Evolutionary conservation across 2,329 filamentous ascomycete species (phyloP).

Genomic region (Calonectria pseudoreteaudii): DNA sequence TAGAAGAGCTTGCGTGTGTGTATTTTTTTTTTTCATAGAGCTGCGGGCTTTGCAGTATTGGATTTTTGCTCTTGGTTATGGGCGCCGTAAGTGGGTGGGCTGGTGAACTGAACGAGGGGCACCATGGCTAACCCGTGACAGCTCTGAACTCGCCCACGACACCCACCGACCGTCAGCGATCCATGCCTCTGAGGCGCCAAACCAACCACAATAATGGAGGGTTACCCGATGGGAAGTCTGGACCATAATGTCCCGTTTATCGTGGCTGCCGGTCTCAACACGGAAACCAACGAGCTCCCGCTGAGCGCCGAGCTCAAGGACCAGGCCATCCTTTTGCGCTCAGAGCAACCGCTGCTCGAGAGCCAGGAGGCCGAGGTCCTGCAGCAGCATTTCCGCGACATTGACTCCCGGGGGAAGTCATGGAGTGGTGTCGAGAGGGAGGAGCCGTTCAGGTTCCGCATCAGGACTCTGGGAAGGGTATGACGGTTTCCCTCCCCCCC

Average conservation of each 20-base stretch:
- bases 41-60: background rate
- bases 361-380: slow-evolving; percentile 74
- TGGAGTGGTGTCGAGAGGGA: slow-evolving; percentile 73
- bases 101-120: slow-evolving; percentile 43
- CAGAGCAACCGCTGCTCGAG: slow-evolving; percentile 76
- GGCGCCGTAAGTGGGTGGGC: slow-evolving; percentile 43
- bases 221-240: slow-evolving; percentile 82
- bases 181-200: slow-evolving; percentile 37
- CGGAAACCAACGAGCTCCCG: slow-evolving; percentile 54
- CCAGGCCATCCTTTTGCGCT: slow-evolving; percentile 72
- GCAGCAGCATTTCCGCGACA: slow-evolving; percentile 72
- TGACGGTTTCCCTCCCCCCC: slow-evolving; percentile 43
- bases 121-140: slow-evolving; percentile 39
- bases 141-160: slow-evolving; percentile 33
- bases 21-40: background rate
- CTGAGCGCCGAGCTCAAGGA: slow-evolving; percentile 66
- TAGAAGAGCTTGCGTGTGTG: background rate
- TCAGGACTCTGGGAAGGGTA: slow-evolving; percentile 86
- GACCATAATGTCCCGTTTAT: slow-evolving; percentile 89
- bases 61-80: slow-evolving; percentile 11
- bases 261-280: slow-evolving; percentile 79
- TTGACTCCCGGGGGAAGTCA: slow-evolving; percentile 72
- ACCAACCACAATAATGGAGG: slow-evolving; percentile 77
- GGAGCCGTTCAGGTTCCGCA: slow-evolving; percentile 71
- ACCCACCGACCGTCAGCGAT: slow-evolving; percentile 26